Conservation (phyloP, 1,139 yeast species). For the Nakaseomyces delphensis region DNA sequence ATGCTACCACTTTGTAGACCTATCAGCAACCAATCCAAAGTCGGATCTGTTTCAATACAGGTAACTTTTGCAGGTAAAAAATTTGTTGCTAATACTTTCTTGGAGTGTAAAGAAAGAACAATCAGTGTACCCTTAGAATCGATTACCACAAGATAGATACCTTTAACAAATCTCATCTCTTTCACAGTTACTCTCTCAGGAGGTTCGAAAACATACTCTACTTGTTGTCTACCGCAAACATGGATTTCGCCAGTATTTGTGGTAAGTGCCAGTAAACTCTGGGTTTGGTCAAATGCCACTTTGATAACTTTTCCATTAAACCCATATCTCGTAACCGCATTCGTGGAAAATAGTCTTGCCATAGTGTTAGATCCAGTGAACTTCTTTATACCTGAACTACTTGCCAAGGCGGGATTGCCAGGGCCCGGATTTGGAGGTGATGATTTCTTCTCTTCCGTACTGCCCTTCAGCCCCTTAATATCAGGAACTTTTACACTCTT, state of each 20-base stretch:
- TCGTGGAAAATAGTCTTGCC: slow-evolving; percentile 34
- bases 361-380: slow-evolving; percentile 4
- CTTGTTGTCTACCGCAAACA: slow-evolving; percentile 78
- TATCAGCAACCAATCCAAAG: slow-evolving; percentile 75
- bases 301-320: slow-evolving; percentile 51
- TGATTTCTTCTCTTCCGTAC: neutral
- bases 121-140: slow-evolving; percentile 48
- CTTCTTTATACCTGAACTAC: slow-evolving; percentile 2
- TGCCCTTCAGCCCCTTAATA: slow-evolving; percentile 13
- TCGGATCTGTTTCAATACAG: slow-evolving; percentile 68
- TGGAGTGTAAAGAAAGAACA: slow-evolving; percentile 61
- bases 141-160: slow-evolving; percentile 66
- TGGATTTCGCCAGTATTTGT: slow-evolving; percentile 63
- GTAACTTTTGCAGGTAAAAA: slow-evolving; percentile 59
- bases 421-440: neutral
- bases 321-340: slow-evolving; percentile 43
- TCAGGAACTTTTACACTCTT: slow-evolving; percentile 29
- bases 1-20: slow-evolving; percentile 75
- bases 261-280: slow-evolving; percentile 73
- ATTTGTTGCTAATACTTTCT: slow-evolving; percentile 44
- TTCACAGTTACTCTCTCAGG: slow-evolving; percentile 39
- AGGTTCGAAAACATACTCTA: slow-evolving; percentile 55
- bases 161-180: slow-evolving; percentile 60
- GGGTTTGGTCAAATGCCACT: slow-evolving; percentile 79
- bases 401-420: neutral